Percentiles rank a stretch among this genome's conserved stretches.
These are phyloP conservation scores for Trichophyton benhamiae DNA, from an alignment of 2,329 filamentous ascomycete species.

Conservation along the genomic window DNA sequence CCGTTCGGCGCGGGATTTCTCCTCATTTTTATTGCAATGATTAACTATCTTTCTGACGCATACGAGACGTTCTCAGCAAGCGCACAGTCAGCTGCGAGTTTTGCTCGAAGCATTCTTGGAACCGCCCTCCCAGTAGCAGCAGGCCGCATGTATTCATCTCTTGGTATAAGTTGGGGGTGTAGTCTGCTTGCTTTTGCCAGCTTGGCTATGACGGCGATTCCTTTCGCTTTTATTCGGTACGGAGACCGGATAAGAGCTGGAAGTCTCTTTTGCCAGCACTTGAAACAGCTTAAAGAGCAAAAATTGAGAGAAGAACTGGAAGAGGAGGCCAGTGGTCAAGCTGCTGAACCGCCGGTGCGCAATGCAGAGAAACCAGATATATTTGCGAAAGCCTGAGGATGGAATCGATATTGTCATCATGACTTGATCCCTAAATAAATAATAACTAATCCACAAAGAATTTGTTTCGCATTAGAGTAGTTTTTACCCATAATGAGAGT, in stretches of 20 bases:
- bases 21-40: constrained; percentile 51
- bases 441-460: background rate
- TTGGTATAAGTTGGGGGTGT: constrained; percentile 35
- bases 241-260: constrained; percentile 28
- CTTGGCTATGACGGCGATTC: constrained; percentile 28
- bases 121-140: constrained; percentile 46
- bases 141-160: constrained; percentile 29
- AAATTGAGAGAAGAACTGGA: constrained; percentile 23
- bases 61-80: constrained; percentile 55
- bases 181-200: constrained; percentile 31
- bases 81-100: constrained; percentile 43
- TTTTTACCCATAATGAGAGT: background rate
- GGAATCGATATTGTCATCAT: background rate
- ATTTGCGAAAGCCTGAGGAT: background rate
- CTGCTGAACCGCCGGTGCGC: background rate
- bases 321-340: constrained; percentile 13
- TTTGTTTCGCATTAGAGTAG: background rate
- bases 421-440: background rate
- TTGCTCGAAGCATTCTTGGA: constrained; percentile 41
- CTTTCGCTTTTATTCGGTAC: constrained; percentile 33
- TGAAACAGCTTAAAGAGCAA: constrained; percentile 16
- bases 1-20: constrained; percentile 50
- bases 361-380: background rate
- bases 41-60: constrained; percentile 55
- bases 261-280: constrained; percentile 32